Evolutionary conservation across 192 early-diverging fungal species (phyloP), one percentile per base, ranked within the genome.

Genomic region (Cetraspora pellucida): DNA sequence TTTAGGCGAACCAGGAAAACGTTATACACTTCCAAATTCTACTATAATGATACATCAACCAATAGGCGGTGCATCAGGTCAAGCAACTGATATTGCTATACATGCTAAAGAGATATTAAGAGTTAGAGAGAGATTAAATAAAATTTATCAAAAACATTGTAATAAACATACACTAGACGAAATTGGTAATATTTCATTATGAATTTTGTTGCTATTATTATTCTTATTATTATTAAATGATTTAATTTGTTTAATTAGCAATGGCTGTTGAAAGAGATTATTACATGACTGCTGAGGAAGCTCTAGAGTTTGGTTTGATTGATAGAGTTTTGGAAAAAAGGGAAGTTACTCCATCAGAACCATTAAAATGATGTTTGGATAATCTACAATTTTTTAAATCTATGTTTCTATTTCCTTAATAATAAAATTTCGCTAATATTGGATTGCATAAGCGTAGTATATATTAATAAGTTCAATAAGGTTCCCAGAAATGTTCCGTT

Each of bases 21-120:
- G 97, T 43, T 93, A 89, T 57, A 85, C 95, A 25, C 82, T 99
- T 19, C 96, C 96, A 11, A 93, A 99, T 80, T 91, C 96, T 8
- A 88, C 91, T 2, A 91, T 99, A 27, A 99, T 98, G 97, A 92
- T 99, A 59, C 97, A 99, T 80, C 97, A 99, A 82, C 97, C 97
- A 27, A 95, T 91, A 44, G 97, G 97, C 25, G 96, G 96, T 10
- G 96, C 97, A 10, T 84, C 89, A 49, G 96, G 96, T 28, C 97
- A 97, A 82, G 96, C 97, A 0, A 92, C 91, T 30, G 97, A 99
- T 77, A 98, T 99, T 79, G 96, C 95, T 8, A 99, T 98, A 65
- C 97, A 99, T 77, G 96, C 96, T 0, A 83, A 94, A 8, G 96
- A 99, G 84, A 99, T 99, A 47, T 82, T 99, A 43, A 88, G 93